phyloP scores from a whole-genome alignment of 148 eudicot species.

The Beta vulgaris region DNA sequence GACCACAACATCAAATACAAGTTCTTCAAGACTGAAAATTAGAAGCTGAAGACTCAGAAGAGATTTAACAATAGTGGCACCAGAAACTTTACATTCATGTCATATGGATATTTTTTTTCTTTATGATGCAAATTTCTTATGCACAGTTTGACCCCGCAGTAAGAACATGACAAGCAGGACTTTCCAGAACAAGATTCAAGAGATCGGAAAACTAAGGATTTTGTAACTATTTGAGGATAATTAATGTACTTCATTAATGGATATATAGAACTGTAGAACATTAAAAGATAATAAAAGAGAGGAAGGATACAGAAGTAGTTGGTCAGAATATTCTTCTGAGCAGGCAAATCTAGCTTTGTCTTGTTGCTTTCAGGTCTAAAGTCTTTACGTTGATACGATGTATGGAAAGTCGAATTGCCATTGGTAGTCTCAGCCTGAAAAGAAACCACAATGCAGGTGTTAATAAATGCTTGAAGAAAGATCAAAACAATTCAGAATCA shows the following conservation, averaged over 20 bases:
- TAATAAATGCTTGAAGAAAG: neutral
- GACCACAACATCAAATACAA: no score
- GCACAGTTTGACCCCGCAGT: neutral
- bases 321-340: constrained; percentile 81
- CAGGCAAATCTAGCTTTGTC: constrained; percentile 85
- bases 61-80: neutral
- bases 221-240: neutral
- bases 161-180: neutral
- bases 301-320: constrained; percentile 96
- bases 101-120: no score
- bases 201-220: neutral
- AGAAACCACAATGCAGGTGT: constrained; percentile 6
- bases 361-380: constrained; percentile 49
- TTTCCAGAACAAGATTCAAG: neutral
- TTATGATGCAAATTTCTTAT: no score
- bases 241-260: neutral
- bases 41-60: neutral
- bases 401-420: constrained; percentile 28
- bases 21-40: neutral
- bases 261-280: neutral
- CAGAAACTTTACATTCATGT: neutral
- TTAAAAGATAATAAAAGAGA: neutral
- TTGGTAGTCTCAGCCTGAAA: constrained; percentile 39
- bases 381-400: constrained; percentile 45
- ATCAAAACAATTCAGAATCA: neutral